Percentiles rank a stretch among this genome's conserved stretches.
phyloP scores from a whole-genome alignment of 768 basidiomycete genomes.

The Phaeotremella skinneri region DNA sequence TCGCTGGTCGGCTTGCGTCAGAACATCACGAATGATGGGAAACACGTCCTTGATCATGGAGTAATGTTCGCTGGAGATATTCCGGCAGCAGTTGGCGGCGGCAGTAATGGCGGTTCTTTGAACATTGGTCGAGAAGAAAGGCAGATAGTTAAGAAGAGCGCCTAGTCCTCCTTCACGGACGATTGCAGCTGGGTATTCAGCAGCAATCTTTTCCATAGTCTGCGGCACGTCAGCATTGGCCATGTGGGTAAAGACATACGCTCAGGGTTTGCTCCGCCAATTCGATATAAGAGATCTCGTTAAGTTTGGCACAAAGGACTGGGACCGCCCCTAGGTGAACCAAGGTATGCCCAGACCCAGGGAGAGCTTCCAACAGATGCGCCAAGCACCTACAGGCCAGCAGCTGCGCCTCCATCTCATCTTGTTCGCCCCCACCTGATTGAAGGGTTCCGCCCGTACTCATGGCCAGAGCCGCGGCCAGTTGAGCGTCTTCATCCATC shows the following conservation, averaged over 20 bases:
- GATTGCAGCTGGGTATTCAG: conserved; percentile 93
- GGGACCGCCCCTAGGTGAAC: conserved; percentile 98
- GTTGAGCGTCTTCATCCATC: conserved; percentile 71
- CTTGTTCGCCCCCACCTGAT: conserved; percentile 50
- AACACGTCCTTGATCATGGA: conserved; percentile 77
- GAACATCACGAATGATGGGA: conserved; percentile 85
- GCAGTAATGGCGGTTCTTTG: conserved; percentile 95
- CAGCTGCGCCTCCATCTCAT: conserved; percentile 76
- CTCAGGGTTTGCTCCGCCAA: conserved; percentile 96
- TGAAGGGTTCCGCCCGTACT: conserved; percentile 57
- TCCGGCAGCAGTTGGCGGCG: conserved; percentile 93
- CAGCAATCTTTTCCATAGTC: conserved; percentile 91
- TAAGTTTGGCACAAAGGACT: conserved; percentile 92
- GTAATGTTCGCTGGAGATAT: conserved; percentile 84
- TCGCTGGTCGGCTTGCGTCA: conserved; percentile 87
- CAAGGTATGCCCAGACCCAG: conserved; percentile 93
- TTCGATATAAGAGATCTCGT: conserved; percentile 97
- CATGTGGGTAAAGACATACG: conserved; percentile 59
- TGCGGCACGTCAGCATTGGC: conserved; percentile 50
- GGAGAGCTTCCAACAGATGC: conserved; percentile 98
- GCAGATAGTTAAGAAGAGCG: conserved; percentile 89
- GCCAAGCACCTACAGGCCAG: conserved; percentile 94
- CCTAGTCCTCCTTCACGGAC: conserved; percentile 92
- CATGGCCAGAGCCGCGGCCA: conserved; percentile 82
- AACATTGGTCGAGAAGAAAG: conserved; percentile 97